Evolutionary conservation across 345 rosid genomes (phyloP), one percentile per base, ranked within the genome.

Genomic region (Rubroshorea leprosula): DNA sequence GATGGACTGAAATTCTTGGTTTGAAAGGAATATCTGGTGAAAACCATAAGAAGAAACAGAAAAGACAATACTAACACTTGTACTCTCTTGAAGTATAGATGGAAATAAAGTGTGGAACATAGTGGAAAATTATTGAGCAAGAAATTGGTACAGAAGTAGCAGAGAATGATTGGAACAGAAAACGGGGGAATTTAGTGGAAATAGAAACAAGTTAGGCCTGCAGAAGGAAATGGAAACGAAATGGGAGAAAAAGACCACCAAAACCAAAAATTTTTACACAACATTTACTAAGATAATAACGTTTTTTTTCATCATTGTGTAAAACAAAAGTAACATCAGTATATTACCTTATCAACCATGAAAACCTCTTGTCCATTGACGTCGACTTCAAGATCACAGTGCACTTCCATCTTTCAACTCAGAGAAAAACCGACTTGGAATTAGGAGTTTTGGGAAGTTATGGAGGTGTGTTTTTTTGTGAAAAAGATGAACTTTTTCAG

Each of bases 301-400:
- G n/a, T n/a, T n/a, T n/a, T n/a, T n/a, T n/a, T n/a, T n/a, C n/a
- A n/a, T n/a, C n/a, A n/a, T n/a, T n/a, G n/a, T n/a, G n/a, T n/a
- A n/a, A 35, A 35, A 35, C 7, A 13, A 4, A 35, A 35, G 11
- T 15, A 5, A 41, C n/a, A n/a, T n/a, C n/a, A n/a, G n/a, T n/a
- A 3, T 9, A 1, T 31, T 69, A 81, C 85, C 91, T 68, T 74
- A 73, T 76, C 63, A 53, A 79, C 85, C 49, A 64, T 50, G 81
- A 84, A 78, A 68, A 49, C 60, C 23, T 72, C 77, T 58, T 78
- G 68, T 9, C 80, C 87, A 48, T 84, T 77, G 76, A 84, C 79
- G 9, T 81, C 83, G 10, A 79, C 83, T 73, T 74, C 64, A 66
- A 79, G 79, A 62, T 70, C 63, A 66, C 77, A 71, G 69, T 78